Evolutionary conservation across 129 eudicot species (phyloP).

Genomic region (Heracleum sosnowskyi): DNA sequence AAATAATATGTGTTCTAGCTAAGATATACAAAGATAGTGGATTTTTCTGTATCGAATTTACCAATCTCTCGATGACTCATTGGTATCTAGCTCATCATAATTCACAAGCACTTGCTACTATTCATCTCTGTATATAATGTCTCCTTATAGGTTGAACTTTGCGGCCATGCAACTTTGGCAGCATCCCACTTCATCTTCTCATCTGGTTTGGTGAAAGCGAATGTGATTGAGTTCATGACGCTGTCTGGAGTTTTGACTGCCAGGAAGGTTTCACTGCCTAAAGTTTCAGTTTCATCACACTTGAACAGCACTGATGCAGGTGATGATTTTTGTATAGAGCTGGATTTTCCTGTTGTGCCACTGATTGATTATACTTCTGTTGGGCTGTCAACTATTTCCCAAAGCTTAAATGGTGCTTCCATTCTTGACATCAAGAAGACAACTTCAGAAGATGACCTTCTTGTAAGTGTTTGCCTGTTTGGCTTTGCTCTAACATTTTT

Average conservation of each 20-base stretch:
- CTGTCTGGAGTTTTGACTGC: conserved; percentile 72
- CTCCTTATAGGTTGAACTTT: conserved; percentile 60
- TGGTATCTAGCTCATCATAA: too few species aligned
- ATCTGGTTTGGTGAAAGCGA: conserved; percentile 39
- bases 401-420: conserved; percentile 46
- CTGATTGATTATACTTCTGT: conserved; percentile 24
- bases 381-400: conserved; percentile 35
- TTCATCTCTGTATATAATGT: background rate
- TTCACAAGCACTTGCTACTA: background rate
- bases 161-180: conserved; percentile 94
- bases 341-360: conserved; percentile 69
- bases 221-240: conserved; percentile 61
- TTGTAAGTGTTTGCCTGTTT: conserved; percentile 45
- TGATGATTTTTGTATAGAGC: conserved; percentile 37
- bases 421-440: conserved; percentile 51
- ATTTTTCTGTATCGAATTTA: background rate
- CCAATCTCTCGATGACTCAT: too few species aligned
- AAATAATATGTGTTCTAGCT: background rate
- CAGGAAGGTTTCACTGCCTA: conserved; percentile 30
- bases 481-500: conserved; percentile 9
- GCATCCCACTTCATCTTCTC: conserved; percentile 63
- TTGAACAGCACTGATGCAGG: conserved; percentile 18
- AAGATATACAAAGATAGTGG: background rate
- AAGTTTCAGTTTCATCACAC: conserved; percentile 14
- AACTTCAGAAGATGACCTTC: conserved; percentile 32